Evolutionary conservation across 2,329 filamentous ascomycete genomes (phyloP), one percentile per base, ranked within the genome.

Genomic region (Colletotrichum sp.): DNA sequence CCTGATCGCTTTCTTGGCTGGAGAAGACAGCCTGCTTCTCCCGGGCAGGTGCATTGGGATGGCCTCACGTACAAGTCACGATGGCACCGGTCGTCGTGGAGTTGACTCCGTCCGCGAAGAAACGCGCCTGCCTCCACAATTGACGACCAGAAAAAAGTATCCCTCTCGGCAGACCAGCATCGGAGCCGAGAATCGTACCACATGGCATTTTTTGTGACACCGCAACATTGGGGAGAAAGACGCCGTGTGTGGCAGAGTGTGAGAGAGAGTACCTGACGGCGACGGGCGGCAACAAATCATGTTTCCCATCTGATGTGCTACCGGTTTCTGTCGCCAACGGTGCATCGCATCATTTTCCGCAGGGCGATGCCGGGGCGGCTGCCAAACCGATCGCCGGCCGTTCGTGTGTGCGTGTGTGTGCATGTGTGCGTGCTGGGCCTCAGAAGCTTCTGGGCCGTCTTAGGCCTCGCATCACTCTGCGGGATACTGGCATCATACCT

Each of bases 141-240:
- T 9, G 7, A 34, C 18, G 44, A 44, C n/a, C 44, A 1, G 0
- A 49, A 13, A 2, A 49, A 49, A 49, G 44, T 21, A 49, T 13
- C 44, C n/a, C 18, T 49, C 59, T 39, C 44, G 59, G 59, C 44
- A 34, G 30, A 34, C 32, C 15, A 52, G 36, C 18, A 55, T 34
- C 55, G 39, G 21, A 36, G 34, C 52, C 44, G 34, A n/a, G 26
- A 44, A 71, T 75, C 68, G 68, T 75, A 75, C 72, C 72, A 72
- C 62, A 71, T 55, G 68, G 68, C 72, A 65, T 52, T 49, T 49
- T 65, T 49, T 65, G 67, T 36, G 67, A 69, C 55, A 70, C 66
- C 21, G 71, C 39, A 32, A 21, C 44, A 9, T 8, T 32, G 24
- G 24, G 4, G 3, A 8, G 24, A 18, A 13, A 26, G 59, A n/a